These are phyloP conservation scores for Acidiella bohemica DNA, from an alignment of 495 filamentous ascomycete species.

Conservation along the genomic window DNA sequence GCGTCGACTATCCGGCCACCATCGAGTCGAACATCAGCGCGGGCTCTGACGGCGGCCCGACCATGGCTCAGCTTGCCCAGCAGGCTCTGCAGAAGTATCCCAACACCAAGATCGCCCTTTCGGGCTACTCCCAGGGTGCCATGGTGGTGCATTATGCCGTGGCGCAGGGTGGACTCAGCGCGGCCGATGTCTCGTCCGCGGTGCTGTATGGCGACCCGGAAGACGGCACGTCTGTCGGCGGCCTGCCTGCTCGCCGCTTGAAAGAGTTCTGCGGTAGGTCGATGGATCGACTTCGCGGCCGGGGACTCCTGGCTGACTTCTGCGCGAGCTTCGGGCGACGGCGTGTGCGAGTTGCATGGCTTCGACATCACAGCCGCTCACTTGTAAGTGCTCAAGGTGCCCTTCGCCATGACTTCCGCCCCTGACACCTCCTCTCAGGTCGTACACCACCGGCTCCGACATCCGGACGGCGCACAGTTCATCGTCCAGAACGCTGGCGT, in stretches of 20 bases:
- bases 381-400: neutral
- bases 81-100: constrained; percentile 40
- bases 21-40: constrained; percentile 3
- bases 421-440: neutral
- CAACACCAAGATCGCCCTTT: constrained; percentile 45
- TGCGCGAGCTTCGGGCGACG: constrained; percentile 9
- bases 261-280: constrained; percentile 15
- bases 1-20: constrained; percentile 23
- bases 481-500: constrained; percentile 5
- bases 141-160: constrained; percentile 40
- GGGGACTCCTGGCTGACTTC: neutral
- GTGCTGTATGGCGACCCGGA: constrained; percentile 12
- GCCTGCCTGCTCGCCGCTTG: constrained; percentile 2
- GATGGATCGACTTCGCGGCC: neutral
- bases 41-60: constrained; percentile 6
- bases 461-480: constrained; percentile 9
- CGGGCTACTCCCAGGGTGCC: constrained; percentile 47
- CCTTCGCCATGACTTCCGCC: neutral
- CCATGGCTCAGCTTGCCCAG: constrained; percentile 37
- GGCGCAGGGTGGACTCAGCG: constrained; percentile 1
- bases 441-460: constrained; percentile 3
- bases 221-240: constrained; percentile 6
- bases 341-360: constrained; percentile 7
- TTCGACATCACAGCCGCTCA: constrained; percentile 15
- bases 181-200: constrained; percentile 1